A percentile compares a stretch with the other conserved stretches of the same genome.
Conservation (phyloP, 73 alveolate species). For the Symbiodinium natans region DNA sequence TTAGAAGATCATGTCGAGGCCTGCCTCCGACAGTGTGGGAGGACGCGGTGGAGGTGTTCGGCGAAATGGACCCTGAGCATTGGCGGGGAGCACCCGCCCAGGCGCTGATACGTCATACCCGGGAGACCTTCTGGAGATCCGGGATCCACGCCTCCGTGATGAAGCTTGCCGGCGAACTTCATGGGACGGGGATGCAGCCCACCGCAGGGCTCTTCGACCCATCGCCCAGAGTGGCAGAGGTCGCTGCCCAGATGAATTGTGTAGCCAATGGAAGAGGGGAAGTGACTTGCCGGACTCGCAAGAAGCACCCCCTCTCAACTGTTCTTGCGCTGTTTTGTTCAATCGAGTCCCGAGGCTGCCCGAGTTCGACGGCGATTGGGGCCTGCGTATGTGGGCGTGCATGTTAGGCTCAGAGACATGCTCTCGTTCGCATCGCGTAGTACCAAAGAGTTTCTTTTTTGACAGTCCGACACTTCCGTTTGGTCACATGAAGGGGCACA, state of each 20-base stretch:
- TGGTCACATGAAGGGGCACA: too few relatives aligned
- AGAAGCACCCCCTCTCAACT: too few relatives aligned
- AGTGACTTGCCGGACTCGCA: too few relatives aligned
- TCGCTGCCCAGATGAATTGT: background rate
- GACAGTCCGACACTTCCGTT: too few relatives aligned
- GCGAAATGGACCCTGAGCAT: background rate
- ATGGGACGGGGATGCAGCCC: slow-evolving; percentile 68
- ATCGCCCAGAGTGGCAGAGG: background rate
- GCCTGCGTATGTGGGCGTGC: background rate
- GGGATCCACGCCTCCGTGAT: slow-evolving; percentile 11
- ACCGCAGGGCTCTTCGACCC: background rate
- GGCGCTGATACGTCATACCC: background rate
- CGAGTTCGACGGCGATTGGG: background rate
- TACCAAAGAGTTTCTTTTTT: too few relatives aligned
- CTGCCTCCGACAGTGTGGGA: background rate
- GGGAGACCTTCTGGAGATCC: slow-evolving; percentile 52
- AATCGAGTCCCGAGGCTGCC: background rate
- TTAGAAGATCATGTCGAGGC: background rate
- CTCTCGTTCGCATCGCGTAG: too few relatives aligned
- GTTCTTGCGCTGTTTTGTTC: too few relatives aligned
- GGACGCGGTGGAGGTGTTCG: background rate
- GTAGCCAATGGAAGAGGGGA: too few relatives aligned
- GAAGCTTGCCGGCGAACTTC: slow-evolving; percentile 38
- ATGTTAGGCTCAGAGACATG: too few relatives aligned
- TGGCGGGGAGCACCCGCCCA: background rate